Percentiles rank a stretch among this genome's conserved stretches.
phyloP scores from a whole-genome alignment of 306 rosid genomes.

The Casuarina glauca region DNA sequence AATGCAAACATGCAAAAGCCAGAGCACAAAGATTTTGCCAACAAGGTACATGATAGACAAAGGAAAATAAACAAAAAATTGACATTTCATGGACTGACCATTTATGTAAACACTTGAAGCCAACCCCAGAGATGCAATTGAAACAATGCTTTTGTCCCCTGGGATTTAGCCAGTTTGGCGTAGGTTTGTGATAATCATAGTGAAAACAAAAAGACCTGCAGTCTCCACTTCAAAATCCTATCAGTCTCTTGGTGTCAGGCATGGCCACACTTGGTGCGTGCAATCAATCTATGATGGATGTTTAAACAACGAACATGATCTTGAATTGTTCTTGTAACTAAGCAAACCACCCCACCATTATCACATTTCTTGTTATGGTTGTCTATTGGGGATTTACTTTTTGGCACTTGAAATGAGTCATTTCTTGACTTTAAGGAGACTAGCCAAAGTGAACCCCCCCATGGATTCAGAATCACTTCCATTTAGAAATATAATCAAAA shows the following conservation, averaged over 20 bases:
- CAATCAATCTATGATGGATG: background rate
- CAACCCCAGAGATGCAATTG: background rate
- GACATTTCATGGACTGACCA: background rate
- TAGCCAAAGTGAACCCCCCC: background rate
- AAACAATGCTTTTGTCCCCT: background rate
- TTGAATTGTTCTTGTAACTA: background rate
- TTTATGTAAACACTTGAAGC: background rate
- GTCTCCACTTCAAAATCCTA: background rate
- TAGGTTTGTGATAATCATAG: background rate
- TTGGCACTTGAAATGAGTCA: background rate
- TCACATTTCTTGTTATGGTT: background rate
- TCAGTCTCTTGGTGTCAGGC: background rate
- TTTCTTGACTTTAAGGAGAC: background rate
- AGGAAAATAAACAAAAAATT: background rate
- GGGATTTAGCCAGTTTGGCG: background rate
- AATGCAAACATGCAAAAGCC: background rate
- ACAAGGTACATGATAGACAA: background rate
- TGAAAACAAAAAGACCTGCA: background rate
- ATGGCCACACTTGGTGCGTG: background rate
- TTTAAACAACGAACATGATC: background rate
- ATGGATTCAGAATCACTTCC: background rate
- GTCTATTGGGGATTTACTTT: background rate
- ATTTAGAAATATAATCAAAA: background rate
- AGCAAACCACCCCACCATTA: background rate
- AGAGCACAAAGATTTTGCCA: slow-evolving; percentile 1